phyloP scores from a whole-genome alignment of 2,329 filamentous ascomycete species.

The Ceratocystis destructans region DNA sequence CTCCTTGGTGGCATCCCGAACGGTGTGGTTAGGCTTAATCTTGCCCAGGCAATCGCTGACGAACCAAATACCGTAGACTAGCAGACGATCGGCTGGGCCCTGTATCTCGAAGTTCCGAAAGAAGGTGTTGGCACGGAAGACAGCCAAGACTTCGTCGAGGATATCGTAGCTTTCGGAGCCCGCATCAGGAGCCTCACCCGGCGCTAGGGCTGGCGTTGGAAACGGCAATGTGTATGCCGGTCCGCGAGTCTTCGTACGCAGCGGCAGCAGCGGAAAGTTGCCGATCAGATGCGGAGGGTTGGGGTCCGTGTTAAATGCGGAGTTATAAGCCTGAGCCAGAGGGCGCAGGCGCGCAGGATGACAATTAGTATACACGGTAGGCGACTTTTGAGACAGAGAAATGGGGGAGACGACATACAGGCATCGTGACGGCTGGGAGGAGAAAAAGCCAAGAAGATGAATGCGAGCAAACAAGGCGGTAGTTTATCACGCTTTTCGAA shows the following conservation, averaged over 20 bases:
- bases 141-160: slow-evolving; percentile 77
- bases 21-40: slow-evolving; percentile 60
- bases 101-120: slow-evolving; percentile 99
- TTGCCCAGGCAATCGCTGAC: slow-evolving; percentile 80
- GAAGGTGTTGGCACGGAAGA: slow-evolving; percentile 97
- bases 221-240: slow-evolving; percentile 71
- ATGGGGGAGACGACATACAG: not conserved
- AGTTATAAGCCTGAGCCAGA: slow-evolving; percentile 72
- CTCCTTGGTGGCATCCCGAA: slow-evolving; percentile 52
- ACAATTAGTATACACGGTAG: no score
- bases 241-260: slow-evolving; percentile 90
- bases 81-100: slow-evolving; percentile 79
- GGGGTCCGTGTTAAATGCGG: slow-evolving; percentile 81
- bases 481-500: not conserved
- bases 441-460: not conserved
- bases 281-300: slow-evolving; percentile 50
- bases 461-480: not conserved
- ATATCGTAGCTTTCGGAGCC: slow-evolving; percentile 92
- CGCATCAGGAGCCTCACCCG: slow-evolving; percentile 56
- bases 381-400: not conserved
- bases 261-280: slow-evolving; percentile 88
- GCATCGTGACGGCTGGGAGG: not conserved
- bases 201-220: slow-evolving; percentile 43
- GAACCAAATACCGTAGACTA: slow-evolving; percentile 95
- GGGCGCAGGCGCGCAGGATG: not conserved